Evolutionary conservation across 2,329 filamentous ascomycete species (phyloP), one percentile per base, ranked within the genome.

Genomic region (Aureobasidium pullulans): DNA sequence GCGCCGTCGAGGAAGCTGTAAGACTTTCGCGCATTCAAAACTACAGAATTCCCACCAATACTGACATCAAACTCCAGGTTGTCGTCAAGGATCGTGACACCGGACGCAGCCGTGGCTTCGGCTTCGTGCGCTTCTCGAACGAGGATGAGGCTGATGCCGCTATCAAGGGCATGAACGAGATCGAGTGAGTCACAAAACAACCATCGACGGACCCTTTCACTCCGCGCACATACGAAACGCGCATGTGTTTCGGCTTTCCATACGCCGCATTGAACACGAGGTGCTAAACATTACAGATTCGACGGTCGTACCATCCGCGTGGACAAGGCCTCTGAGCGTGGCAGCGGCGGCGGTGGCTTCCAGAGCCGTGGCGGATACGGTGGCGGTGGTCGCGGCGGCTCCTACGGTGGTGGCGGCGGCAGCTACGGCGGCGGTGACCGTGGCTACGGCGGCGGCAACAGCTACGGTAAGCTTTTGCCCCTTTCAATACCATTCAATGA

Each of bases 61-160:
- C 43, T 57, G 34, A 57, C 34, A 43, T 19, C 28, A 43, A 34
- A 32, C 29, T 32, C 11, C 50, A 97, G 93, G 89, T 96, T 64
- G 93, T 99, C 66, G 92, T 97, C 69, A 97, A 96, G 79, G 93
- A 99, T 75, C 90, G 92, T 70, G 93, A 97, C 72, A 96, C 93
- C 70, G 89, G 90, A 69, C 90, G 93, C 74, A 96, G 92, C 81
- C 90, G 94, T 74, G 94, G 94, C 62, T 99, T 97, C 74, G 94
- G 94, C 49, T 97, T 97, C 74, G 93, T 99, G 64, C 89, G 92
- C 68, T 99, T 93, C 77, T 77, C 84, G 54, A 84, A 85, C 65
- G 89, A 92, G 65, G 76, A 79, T 47, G 88, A 92, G 74, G 89
- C 90, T 63, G 85, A 91, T 69, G 81, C 81, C 65, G 90, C 90